Percentiles rank a stretch among this genome's conserved stretches.
Conservation (phyloP, 73 alveolate genomes). For the Stentor roeselii region DNA sequence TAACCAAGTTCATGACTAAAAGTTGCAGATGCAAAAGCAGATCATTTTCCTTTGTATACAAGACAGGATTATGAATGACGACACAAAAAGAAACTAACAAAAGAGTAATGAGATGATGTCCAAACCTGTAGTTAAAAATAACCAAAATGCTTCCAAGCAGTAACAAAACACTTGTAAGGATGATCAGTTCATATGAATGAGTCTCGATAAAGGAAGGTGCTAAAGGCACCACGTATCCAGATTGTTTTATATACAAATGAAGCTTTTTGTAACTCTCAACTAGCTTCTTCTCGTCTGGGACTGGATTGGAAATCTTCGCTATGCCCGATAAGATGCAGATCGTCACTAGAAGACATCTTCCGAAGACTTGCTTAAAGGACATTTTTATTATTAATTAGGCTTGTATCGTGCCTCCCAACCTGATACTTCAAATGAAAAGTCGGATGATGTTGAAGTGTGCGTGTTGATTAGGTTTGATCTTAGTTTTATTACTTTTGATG, state of each 20-base stretch:
- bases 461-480: too few relatives aligned
- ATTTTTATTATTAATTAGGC: too few relatives aligned
- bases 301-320: neutral
- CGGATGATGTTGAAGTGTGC: too few relatives aligned
- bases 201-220: neutral
- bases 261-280: neutral
- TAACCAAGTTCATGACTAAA: neutral
- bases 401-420: too few relatives aligned
- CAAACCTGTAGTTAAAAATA: neutral
- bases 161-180: neutral
- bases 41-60: neutral
- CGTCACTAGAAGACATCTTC: neutral
- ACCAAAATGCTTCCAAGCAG: neutral
- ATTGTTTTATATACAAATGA: too few relatives aligned
- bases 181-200: neutral
- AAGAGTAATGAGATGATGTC: neutral
- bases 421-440: too few relatives aligned
- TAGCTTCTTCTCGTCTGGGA: neutral
- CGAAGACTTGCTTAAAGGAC: neutral
- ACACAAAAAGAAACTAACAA: neutral
- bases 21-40: neutral
- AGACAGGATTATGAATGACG: conserved; percentile 6
- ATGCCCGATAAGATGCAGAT: neutral
- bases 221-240: neutral
- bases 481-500: too few relatives aligned